Conservation (phyloP, 2,329 filamentous ascomycete species). For the Dothideomycetes sp. region DNA sequence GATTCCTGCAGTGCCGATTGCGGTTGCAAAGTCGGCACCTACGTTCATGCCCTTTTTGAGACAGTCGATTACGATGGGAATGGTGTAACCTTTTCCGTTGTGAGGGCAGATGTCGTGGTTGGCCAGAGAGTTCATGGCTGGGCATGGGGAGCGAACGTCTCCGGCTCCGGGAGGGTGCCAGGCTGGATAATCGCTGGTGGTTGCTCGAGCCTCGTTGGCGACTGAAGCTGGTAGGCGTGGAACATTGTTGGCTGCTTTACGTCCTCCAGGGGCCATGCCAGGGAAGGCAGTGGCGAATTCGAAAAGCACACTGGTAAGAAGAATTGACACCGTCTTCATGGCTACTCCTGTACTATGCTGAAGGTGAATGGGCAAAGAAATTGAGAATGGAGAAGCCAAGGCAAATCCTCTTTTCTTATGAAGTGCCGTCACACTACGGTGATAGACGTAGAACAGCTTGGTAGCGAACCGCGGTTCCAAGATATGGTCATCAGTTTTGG, state of each 20-base stretch:
- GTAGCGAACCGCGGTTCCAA: too few species aligned
- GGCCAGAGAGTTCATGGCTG: conserved; percentile 9
- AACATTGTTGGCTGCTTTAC: background rate
- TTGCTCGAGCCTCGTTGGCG: background rate
- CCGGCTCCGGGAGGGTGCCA: conserved; percentile 10
- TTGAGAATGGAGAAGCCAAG: too few species aligned
- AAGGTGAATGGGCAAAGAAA: too few species aligned
- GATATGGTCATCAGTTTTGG: too few species aligned
- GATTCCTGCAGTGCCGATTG: conserved; percentile 8
- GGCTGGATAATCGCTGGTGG: conserved; percentile 3
- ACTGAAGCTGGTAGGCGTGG: background rate
- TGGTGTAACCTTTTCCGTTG: conserved; percentile 13
- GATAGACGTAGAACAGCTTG: too few species aligned
- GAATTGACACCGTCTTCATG: conserved; percentile 4
- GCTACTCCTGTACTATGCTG: too few species aligned
- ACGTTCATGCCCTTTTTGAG: conserved; percentile 10
- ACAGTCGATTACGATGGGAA: conserved; percentile 9
- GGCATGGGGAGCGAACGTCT: conserved; percentile 13
- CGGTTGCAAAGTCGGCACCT: conserved; percentile 3
- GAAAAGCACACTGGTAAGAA: background rate
- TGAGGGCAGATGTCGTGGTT: conserved; percentile 13
- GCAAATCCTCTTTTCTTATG: too few species aligned
- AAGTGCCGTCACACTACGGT: too few species aligned
- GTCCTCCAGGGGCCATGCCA: conserved; percentile 5
- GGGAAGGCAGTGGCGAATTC: conserved; percentile 8